Conservation (phyloP, 2,329 filamentous ascomycete genomes). For the Hortaea werneckii region DNA sequence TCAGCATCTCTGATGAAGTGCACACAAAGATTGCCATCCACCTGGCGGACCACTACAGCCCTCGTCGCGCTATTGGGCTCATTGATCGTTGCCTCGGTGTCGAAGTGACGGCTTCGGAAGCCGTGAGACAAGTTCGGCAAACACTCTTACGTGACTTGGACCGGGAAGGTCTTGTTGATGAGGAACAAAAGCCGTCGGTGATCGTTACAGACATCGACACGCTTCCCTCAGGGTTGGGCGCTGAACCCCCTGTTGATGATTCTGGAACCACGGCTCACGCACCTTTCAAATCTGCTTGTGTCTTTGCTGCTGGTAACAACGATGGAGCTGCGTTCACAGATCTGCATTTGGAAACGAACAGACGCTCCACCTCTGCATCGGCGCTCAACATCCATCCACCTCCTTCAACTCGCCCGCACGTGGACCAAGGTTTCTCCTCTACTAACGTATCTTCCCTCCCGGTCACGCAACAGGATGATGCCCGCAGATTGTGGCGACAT, state of each 20-base stretch:
- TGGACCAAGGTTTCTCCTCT: background rate
- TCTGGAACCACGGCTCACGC: background rate
- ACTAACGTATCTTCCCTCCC: background rate
- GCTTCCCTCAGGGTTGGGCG: background rate
- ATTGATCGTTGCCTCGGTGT: constrained; percentile 14
- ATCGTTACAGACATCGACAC: constrained; percentile 15
- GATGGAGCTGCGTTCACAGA: too few relatives aligned
- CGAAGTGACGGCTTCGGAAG: constrained; percentile 6
- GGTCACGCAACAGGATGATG: constrained; percentile 16
- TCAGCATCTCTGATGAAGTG: constrained; percentile 5
- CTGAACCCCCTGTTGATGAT: background rate
- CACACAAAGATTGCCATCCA: constrained; percentile 14
- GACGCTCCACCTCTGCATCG: background rate
- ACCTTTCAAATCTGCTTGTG: background rate
- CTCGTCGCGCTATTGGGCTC: constrained; percentile 13
- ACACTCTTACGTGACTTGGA: background rate
- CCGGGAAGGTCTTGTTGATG: background rate
- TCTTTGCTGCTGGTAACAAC: too few relatives aligned
- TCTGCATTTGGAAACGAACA: background rate
- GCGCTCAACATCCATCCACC: background rate
- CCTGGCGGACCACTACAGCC: constrained; percentile 13
- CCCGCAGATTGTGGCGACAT: constrained; percentile 29
- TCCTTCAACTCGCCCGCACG: background rate
- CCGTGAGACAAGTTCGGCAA: constrained; percentile 5
- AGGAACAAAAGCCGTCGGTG: constrained; percentile 10